Evolutionary conservation across 192 early-diverging fungal species (phyloP), one percentile per base, ranked within the genome.

Genomic region (Coemansia umbellata): DNA sequence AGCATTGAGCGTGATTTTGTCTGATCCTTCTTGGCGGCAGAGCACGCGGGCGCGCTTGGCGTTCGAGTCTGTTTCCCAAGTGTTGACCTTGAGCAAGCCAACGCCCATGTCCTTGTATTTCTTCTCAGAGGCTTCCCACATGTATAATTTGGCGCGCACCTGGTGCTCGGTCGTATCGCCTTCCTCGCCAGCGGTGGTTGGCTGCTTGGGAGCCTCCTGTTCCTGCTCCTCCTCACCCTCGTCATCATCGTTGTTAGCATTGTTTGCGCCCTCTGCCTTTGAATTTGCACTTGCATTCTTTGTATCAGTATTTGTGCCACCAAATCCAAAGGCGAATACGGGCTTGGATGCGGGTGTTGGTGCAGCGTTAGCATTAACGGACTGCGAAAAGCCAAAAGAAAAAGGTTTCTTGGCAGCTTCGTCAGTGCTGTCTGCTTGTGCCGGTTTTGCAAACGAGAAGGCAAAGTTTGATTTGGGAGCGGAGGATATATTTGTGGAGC

Each of bases 1-100:
- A 28, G 57, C 64, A 33, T 80, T 80, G 6, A 80, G 63, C 27
- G 78, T 76, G 23, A 80, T 51, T 55, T 54, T 71, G 31, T 72
- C 65, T 3, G 73, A 59, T 1, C 55, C 65, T 7, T 64, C 61
- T 50, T 80, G 78, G 31, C 78, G 72, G 59, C 78, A 80, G 41
- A 80, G 42, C 9, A 80, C 27, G 7, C 78, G 63, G 2, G 65
- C 68, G 3, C 59, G 48, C 36, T 42, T 60, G 27, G 36, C 39
- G 15, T 59, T 47, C 10, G 15, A 5, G 28, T 55, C 54, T 9
- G 47, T 37, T 4, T 31, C 37, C 39, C 63, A 53, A 3, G 63
- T 60, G 32, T 78, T 78, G 59, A 78, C 31, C 17, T 58, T 58
- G n/a, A 80, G 31, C 30, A 62, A 58, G 33, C 68, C 65, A 1